Base-by-base conservation (phyloP, 2,329 filamentous ascomycete genomes). In the Botrytis deweyae region DNA sequence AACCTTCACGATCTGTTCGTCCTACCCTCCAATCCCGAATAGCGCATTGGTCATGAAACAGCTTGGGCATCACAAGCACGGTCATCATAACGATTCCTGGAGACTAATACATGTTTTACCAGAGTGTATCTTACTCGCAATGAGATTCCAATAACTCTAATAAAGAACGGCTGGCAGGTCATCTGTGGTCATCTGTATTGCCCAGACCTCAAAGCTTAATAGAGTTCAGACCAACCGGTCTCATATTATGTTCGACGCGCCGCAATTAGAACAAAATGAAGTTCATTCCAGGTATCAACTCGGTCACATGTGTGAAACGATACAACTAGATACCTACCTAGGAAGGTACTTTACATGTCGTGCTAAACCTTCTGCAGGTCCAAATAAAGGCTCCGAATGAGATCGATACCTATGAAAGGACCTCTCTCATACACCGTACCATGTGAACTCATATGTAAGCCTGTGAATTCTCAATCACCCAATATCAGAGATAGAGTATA, bases 351-450 rank as follows among this genome's bases (percentile, higher is more conserved):
- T 62, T 49, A 75, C 74, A 72, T 73, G 64, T 25, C 55, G 71
- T 76, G 75, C 75, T 65, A 72, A 74, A 75, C 59, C 44, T 71
- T 67, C 75, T 76, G 76, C 76, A 75, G 65, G 70, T 73, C 74
- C 66, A 70, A 58, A 29, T 55, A 42, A 73, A 74, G 74, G 72
- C 76, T 76, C 75, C 76, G 71, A 65, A 58, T 25, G 44, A 55
- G 65, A 68, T 68, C 46, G 40, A 68, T 55, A 42, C 65, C 65
- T 42, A 38, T 49, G 40, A 68, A 33, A 52, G 22, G 29, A 7
- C 46, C 62, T 52, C 25, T 42, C 46, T 68, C 38, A 22, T 33
- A 52, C n/a, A 38, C 20, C 8, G 55, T 52, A n/a, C 22, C 33
- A 36, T 40, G 25, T 40, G 65, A 67, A 29, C 65, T 29, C 42